Conservation (phyloP, 306 rosid species). For the Pterocarpus macrocarpus region DNA sequence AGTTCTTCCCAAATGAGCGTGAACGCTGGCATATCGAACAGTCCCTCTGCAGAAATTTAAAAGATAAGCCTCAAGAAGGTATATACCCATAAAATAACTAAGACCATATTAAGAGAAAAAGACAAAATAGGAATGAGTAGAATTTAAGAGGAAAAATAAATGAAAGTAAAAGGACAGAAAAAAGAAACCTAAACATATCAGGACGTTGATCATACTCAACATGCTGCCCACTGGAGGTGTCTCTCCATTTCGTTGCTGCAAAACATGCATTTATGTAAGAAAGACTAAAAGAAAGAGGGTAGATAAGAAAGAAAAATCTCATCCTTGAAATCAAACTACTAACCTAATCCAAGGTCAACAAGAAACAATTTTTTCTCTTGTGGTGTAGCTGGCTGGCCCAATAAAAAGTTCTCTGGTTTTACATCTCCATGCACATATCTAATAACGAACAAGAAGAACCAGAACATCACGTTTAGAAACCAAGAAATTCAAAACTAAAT, state of each 20-base stretch:
- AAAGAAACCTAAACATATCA: conserved; percentile 87
- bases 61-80: conserved; percentile 4
- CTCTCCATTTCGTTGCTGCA: conserved; percentile 97
- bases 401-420: conserved; percentile 93
- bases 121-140: not conserved
- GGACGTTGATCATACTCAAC: conserved; percentile 99
- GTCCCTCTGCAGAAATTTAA: conserved; percentile 71
- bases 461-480: conserved; percentile 13
- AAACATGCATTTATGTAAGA: conserved; percentile 31
- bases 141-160: not conserved
- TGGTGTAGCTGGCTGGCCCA: conserved; percentile 90
- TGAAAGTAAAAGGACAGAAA: not conserved
- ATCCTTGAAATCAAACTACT: conserved; percentile 46
- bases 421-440: conserved; percentile 99
- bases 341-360: conserved; percentile 95
- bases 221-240: conserved; percentile 84
- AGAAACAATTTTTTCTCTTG: conserved; percentile 96
- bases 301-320: conserved; percentile 11
- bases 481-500: conserved; percentile 12
- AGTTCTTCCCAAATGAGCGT: conserved; percentile 97
- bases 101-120: conserved; percentile 46
- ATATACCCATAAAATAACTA: not conserved
- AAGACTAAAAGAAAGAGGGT: conserved; percentile 8
- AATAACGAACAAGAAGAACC: conserved; percentile 37
- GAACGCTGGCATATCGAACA: conserved; percentile 97